Evolutionary conservation across 768 basidiomycete genomes (phyloP), one percentile per base, ranked within the genome.

Genomic region (Naganishia antarctica): DNA sequence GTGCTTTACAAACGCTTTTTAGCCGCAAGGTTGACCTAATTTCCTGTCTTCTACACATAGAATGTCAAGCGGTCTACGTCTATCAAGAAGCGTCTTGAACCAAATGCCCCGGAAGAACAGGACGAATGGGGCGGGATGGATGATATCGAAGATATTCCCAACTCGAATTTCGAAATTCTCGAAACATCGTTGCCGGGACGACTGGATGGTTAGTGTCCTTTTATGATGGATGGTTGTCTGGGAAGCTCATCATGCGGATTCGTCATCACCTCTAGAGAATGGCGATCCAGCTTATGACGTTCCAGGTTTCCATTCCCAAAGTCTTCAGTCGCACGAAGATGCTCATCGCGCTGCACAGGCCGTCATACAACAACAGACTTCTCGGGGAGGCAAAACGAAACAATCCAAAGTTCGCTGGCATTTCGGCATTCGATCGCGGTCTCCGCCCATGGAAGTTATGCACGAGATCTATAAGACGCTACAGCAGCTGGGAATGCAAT

Each of bases 361-460:
- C 0, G 68, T 75, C 13, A 62, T 76, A 4, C 45, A 44, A 25
- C 59, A 60, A 32, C 61, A 65, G 29, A 61, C 12, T n/a, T 49
- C 68, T 13, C 49, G 63, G 18, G 62, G 62, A 8, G 40, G 50
- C 3, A 81, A 82, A 70, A 85, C 86, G 80, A 88, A 86, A 74
- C 83, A 85, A 37, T 70, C 87, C 66, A 85, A 87, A 66, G 88
- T 88, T 16, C 87, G 91, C 68, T 98, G 96, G 96, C 96, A 99
- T 76, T 99, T 97, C 73, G 96, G 96, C 8, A 98, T 99, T 43
- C 84, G 96, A 32, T 92, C 90, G 70, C 83, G 93, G 65, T 78
- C 77, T 18, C 90, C 92, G 32, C 96, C 93, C 23, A 94, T 98
- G 90, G 96, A 99, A 77, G 94, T 99, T 25, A 97, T 99, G 93